Evolutionary conservation across 495 filamentous ascomycete species (phyloP).

Genomic region (Melanomma pulvis-pyrius): DNA sequence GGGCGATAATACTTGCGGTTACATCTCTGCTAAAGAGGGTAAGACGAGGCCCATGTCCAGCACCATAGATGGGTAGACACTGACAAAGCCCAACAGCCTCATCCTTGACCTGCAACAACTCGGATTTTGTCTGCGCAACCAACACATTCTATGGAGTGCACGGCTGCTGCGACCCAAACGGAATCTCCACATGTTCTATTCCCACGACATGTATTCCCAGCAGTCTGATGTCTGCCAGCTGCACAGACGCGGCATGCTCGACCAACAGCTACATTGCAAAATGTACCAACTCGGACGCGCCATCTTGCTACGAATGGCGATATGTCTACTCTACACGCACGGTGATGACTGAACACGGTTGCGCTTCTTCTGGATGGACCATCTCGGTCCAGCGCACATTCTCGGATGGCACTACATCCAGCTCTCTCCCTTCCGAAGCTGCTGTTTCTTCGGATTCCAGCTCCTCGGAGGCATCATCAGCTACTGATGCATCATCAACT

Average conservation of each 20-base stretch:
- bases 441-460: not conserved
- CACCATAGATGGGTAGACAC: not conserved
- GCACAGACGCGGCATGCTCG: constrained; percentile 29
- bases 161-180: constrained; percentile 34
- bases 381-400: constrained; percentile 24
- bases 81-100: constrained; percentile 13
- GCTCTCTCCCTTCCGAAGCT: not conserved
- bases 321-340: constrained; percentile 25
- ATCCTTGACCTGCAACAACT: constrained; percentile 34
- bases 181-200: constrained; percentile 21
- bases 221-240: constrained; percentile 25
- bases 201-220: constrained; percentile 34
- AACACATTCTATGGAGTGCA: constrained; percentile 32
- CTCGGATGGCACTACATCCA: not conserved
- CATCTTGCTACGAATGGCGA: constrained; percentile 35
- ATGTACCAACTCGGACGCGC: constrained; percentile 22
- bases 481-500: not conserved
- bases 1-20: constrained; percentile 34
- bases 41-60: not conserved
- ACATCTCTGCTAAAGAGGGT: constrained; percentile 22
- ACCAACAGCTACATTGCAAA: constrained; percentile 30
- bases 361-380: constrained; percentile 22
- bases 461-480: not conserved
- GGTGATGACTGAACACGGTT: constrained; percentile 35
- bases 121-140: constrained; percentile 31